A percentile compares a stretch with the other conserved stretches of the same genome.
phyloP scores from a whole-genome alignment of 2,329 filamentous ascomycete species.

The Neocatenulostroma microsporum region DNA sequence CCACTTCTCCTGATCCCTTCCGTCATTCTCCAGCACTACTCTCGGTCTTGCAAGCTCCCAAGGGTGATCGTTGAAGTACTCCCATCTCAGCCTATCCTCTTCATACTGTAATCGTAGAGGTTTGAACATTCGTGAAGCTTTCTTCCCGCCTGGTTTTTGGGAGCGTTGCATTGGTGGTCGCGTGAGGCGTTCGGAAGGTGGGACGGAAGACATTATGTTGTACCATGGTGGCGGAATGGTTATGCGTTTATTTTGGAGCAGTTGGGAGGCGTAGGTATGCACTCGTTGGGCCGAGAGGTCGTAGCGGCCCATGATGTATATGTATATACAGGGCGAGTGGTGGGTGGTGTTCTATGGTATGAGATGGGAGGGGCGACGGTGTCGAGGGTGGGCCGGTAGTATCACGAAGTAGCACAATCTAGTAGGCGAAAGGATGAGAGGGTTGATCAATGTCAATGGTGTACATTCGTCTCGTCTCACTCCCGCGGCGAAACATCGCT shows the following conservation, averaged over 20 bases:
- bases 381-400: too few relatives aligned
- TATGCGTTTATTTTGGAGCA: constrained; percentile 39
- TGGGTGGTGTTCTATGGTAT: too few relatives aligned
- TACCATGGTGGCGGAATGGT: constrained; percentile 48
- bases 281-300: constrained; percentile 46
- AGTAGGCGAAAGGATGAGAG: too few relatives aligned
- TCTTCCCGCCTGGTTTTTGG: constrained; percentile 51
- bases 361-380: too few relatives aligned
- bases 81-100: constrained; percentile 71
- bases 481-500: too few relatives aligned
- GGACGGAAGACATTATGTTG: constrained; percentile 48
- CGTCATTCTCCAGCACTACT: constrained; percentile 75
- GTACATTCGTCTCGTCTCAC: too few relatives aligned
- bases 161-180: constrained; percentile 45
- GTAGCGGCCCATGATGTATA: constrained; percentile 51
- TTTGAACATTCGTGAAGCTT: constrained; percentile 69
- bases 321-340: too few relatives aligned
- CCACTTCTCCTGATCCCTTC: constrained; percentile 65
- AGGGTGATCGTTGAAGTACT: constrained; percentile 89
- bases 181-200: constrained; percentile 53
- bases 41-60: constrained; percentile 95
- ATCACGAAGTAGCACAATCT: too few relatives aligned
- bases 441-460: too few relatives aligned
- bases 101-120: constrained; percentile 70
- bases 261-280: constrained; percentile 44